These are phyloP conservation scores for Incumbomyces lentus DNA, from an alignment of 2,329 filamentous ascomycete genomes.

Conservation along the genomic window DNA sequence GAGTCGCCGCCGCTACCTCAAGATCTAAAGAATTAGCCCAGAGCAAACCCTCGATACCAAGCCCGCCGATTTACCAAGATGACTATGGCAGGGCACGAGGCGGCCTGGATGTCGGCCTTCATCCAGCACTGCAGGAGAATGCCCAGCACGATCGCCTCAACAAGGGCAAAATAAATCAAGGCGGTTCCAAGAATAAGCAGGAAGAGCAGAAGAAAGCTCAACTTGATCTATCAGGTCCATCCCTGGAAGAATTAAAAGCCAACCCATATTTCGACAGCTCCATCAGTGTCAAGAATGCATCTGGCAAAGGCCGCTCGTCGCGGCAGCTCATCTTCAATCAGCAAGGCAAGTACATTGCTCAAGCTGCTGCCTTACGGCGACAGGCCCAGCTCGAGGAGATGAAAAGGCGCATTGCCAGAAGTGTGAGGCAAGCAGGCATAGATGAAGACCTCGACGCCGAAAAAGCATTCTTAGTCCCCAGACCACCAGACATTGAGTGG, in stretches of 20 bases:
- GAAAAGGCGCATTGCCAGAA: slow-evolving; percentile 84
- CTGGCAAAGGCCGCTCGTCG: slow-evolving; percentile 55
- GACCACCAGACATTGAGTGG: slow-evolving; percentile 86
- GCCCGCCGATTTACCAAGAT: slow-evolving; percentile 40
- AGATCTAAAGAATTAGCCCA: slow-evolving; percentile 33
- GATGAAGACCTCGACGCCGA: slow-evolving; percentile 85
- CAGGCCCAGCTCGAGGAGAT: slow-evolving; percentile 86
- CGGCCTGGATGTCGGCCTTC: slow-evolving; percentile 64
- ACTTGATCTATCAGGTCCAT: slow-evolving; percentile 48
- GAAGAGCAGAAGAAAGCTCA: slow-evolving; percentile 39
- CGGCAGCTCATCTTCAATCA: slow-evolving; percentile 81
- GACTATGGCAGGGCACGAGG: slow-evolving; percentile 45
- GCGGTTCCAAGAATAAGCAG: slow-evolving; percentile 23
- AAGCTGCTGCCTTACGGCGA: slow-evolving; percentile 77
- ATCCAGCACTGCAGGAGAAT: slow-evolving; percentile 58
- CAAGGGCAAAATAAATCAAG: slow-evolving; percentile 22
- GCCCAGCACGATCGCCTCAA: slow-evolving; percentile 32
- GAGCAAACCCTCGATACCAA: slow-evolving; percentile 36
- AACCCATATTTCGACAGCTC: slow-evolving; percentile 79
- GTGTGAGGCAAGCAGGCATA: slow-evolving; percentile 80
- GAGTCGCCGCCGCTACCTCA: slow-evolving; percentile 64
- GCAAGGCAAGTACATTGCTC: slow-evolving; percentile 93
- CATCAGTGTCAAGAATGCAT: slow-evolving; percentile 47
- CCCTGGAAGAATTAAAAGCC: slow-evolving; percentile 47
- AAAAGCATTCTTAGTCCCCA: slow-evolving; percentile 75